Percentiles rank a stretch among this genome's conserved stretches.
Evolutionary conservation across 805 yeast species (phyloP).

Genomic region (Candida suzukii): DNA sequence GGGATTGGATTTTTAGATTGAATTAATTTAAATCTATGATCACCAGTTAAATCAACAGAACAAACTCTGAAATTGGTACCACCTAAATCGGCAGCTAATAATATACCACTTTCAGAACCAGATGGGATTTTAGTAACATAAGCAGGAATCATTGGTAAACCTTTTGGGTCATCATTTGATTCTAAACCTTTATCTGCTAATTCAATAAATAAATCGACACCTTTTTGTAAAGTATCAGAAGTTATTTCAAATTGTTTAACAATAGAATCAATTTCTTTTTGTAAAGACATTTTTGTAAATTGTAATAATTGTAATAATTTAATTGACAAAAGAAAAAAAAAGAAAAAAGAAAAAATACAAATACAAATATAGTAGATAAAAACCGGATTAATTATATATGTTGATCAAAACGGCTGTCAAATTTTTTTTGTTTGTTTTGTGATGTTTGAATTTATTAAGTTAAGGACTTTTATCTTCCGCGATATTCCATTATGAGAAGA

Average conservation of each 20-base stretch:
- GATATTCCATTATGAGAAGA: too few species aligned
- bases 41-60: constrained; percentile 70
- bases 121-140: constrained; percentile 79
- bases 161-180: constrained; percentile 32
- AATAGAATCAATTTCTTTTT: constrained; percentile 12
- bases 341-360: background rate
- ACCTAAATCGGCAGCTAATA: constrained; percentile 89
- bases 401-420: too few species aligned
- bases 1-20: constrained; percentile 82
- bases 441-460: too few species aligned
- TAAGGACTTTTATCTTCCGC: too few species aligned
- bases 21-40: constrained; percentile 68
- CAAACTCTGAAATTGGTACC: constrained; percentile 96
- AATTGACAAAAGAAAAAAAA: background rate
- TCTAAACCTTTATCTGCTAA: constrained; percentile 56
- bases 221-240: constrained; percentile 30
- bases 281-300: background rate
- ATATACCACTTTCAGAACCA: constrained; percentile 79
- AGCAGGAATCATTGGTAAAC: constrained; percentile 90
- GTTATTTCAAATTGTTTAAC: constrained; percentile 18
- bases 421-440: too few species aligned
- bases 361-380: too few species aligned
- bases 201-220: constrained; percentile 49
- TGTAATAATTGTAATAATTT: background rate
- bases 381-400: too few species aligned